A percentile compares a stretch with the other conserved stretches of the same genome.
These are phyloP conservation scores for Erucastrum elatum DNA, from an alignment of 345 rosid species.

Conservation along the genomic window DNA sequence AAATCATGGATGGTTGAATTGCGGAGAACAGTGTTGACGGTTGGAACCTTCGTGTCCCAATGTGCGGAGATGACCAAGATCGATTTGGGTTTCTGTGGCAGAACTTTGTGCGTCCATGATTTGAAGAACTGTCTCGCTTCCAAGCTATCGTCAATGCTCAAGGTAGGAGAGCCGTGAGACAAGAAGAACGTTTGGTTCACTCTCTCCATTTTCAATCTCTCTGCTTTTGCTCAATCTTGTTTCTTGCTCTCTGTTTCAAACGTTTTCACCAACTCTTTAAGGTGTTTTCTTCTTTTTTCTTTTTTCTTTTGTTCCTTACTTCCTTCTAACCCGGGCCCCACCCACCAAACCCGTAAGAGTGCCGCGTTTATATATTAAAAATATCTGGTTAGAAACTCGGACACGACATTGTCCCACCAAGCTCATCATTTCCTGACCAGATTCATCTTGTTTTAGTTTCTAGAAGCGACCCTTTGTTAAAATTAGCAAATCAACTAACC, in stretches of 20 bases:
- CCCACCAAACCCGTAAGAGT: not conserved
- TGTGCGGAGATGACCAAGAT: constrained; percentile 82
- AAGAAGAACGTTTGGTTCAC: constrained; percentile 59
- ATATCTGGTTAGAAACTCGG: not conserved
- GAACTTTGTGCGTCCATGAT: constrained; percentile 55
- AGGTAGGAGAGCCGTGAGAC: constrained; percentile 83
- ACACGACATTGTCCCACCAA: not conserved
- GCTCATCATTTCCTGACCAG: not conserved
- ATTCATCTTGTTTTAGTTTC: not conserved
- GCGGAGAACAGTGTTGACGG: constrained; percentile 58
- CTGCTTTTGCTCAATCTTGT: not conserved
- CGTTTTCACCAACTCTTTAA: not conserved
- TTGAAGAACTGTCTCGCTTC: constrained; percentile 69
- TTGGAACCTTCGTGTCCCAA: constrained; percentile 75
- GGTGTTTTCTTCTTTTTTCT: too few species aligned
- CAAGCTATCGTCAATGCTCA: constrained; percentile 67
- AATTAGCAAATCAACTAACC: not conserved
- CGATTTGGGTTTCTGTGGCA: constrained; percentile 54
- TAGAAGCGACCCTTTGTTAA: not conserved
- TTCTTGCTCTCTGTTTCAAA: not conserved
- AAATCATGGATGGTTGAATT: constrained; percentile 81
- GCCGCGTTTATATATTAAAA: not conserved
- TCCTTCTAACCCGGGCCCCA: not conserved
- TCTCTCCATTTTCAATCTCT: constrained; percentile 26
- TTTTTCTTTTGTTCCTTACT: not conserved